Conservation (phyloP, 139 green algal genomes). For the Gonium pectorale region DNA sequence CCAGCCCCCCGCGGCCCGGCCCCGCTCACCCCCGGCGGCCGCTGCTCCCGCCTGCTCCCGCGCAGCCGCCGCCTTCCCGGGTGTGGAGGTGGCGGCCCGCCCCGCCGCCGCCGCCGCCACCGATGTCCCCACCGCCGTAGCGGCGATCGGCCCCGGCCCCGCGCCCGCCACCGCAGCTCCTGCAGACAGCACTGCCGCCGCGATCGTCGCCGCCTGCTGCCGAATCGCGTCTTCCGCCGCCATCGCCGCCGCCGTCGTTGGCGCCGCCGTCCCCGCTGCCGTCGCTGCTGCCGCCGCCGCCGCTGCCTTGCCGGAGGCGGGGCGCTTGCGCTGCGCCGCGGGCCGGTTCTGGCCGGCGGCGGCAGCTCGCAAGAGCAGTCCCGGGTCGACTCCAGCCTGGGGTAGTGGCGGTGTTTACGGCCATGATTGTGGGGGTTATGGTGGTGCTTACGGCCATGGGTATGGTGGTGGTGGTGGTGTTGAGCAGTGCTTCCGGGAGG, state of each 20-base stretch:
- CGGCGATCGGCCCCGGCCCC: background rate
- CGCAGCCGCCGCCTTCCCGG: no score
- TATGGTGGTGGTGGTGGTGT: no score
- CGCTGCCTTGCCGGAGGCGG: background rate
- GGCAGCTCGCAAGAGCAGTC: background rate
- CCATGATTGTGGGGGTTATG: no score
- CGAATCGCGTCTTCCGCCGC: background rate
- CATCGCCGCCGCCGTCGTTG: background rate
- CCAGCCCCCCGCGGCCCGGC: no score
- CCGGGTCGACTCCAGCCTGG: background rate
- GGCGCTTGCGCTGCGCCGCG: conserved; percentile 11
- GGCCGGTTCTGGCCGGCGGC: background rate
- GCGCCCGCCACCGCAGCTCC: background rate
- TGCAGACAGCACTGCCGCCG: background rate
- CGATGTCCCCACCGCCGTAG: background rate
- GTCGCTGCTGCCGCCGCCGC: background rate
- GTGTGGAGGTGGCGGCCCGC: no score
- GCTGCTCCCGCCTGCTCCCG: no score
- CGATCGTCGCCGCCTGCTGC: background rate
- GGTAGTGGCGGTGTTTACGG: no score
- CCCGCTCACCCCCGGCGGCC: no score
- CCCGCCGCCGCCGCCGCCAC: background rate
- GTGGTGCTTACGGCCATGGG: no score
- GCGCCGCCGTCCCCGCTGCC: background rate
- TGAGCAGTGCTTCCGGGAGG: no score